Percentiles rank a stretch among this genome's conserved stretches.
Conservation (phyloP, 495 filamentous ascomycete genomes). For the Lepraria neglecta region DNA sequence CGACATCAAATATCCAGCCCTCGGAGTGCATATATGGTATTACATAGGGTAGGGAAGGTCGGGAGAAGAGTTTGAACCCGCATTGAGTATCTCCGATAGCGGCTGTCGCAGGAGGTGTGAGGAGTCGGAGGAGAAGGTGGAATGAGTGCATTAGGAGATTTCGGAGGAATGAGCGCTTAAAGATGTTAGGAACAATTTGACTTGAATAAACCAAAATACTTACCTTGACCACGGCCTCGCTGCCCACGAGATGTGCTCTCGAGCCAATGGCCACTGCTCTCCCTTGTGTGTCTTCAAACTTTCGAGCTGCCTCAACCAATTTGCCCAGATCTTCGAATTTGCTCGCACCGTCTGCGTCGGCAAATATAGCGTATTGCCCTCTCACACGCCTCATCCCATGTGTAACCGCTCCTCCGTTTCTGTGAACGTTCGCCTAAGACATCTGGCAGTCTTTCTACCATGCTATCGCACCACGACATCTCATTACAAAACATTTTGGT, state of each 20-base stretch:
- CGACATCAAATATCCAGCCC: slow-evolving; percentile 99
- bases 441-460: slow-evolving; percentile 18
- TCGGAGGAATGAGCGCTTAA: slow-evolving; percentile 75
- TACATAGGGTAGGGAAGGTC: slow-evolving; percentile 76
- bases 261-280: slow-evolving; percentile 86
- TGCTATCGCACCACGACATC: slow-evolving; percentile 45
- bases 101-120: slow-evolving; percentile 78
- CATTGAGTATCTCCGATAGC: slow-evolving; percentile 87
- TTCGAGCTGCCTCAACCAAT: slow-evolving; percentile 63
- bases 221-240: slow-evolving; percentile 91
- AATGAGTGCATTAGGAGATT: slow-evolving; percentile 97
- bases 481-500: slow-evolving; percentile 47
- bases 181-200: too few relatives aligned
- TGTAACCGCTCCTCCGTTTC: slow-evolving; percentile 73
- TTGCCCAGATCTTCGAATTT: slow-evolving; percentile 75
- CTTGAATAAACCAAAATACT: slow-evolving; percentile 17
- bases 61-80: slow-evolving; percentile 94
- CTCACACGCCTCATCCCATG: slow-evolving; percentile 90
- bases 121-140: slow-evolving; percentile 77
- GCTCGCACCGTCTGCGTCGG: slow-evolving; percentile 90
- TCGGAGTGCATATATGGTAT: slow-evolving; percentile 96
- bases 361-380: slow-evolving; percentile 85
- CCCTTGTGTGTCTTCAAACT: slow-evolving; percentile 62
- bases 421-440: neutral
- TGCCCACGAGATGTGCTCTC: slow-evolving; percentile 89